Base-by-base conservation (phyloP, 2,329 filamentous ascomycete genomes). In the Monosporascus sp. region DNA sequence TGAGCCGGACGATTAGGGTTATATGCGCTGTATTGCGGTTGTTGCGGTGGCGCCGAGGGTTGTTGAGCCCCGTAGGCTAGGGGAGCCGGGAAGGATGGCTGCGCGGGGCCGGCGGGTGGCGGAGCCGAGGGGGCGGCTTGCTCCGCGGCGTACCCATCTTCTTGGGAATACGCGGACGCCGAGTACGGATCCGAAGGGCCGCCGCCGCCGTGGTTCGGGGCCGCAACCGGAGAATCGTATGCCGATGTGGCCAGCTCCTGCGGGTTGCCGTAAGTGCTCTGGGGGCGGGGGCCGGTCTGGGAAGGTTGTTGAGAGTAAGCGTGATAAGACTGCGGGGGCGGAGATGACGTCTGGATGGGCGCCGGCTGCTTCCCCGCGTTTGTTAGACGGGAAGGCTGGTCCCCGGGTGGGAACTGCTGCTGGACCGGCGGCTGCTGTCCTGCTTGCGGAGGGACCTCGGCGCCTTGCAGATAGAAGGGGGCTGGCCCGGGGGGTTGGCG, bases 171-270 rank as follows among this genome's bases (percentile, higher is more conserved):
- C 31, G 71, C 72, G 0, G 77, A 76, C 43, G 73, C 73, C 3
- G 74, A 70, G 60, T 75, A 80, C 2, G 75, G 71, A 22, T 71
- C 70, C 17, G 69, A 67, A 45, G 72, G 71, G 31, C 73, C 72
- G 22, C 49, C 56, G 18, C 47, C 50, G 22, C 55, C 55, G n/a
- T 55, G 52, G 63, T 76, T 77, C 65, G 80, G 76, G 6, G 76
- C 68, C 14, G 77, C 81, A 39, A 88, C 78, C 43, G 88, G 88
- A 3, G 87, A 88, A 68, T 91, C 87, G 64, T 91, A 92, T 9
- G 82, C 83, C 1, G 87, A 88, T 0, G 88, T 90, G 25, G 88
- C 86, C 47, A 93, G 75, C 71, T 93, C 89, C 70, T 92, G 89
- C 1, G 88, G 84, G 58, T 83, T 82, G 27, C 85, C 84, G 61